Conservation (phyloP, 257 asterid genomes). For the Solanum acaule region DNA sequence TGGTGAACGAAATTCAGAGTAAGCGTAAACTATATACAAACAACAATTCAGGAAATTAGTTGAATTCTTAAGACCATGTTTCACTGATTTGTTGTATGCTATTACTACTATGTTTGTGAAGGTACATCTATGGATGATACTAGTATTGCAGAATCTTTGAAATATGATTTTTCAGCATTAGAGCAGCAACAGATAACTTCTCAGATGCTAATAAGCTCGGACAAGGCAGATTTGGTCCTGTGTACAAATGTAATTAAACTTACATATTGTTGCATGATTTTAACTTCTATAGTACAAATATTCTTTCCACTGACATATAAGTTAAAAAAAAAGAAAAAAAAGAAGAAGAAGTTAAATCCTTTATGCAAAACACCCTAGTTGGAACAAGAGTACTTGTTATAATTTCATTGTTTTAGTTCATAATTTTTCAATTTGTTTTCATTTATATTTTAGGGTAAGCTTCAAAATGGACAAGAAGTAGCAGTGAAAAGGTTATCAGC, state of each 20-base stretch:
- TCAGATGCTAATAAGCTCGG: slow-evolving; percentile 15
- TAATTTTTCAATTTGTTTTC: not conserved
- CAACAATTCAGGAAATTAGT: not conserved
- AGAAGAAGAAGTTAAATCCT: no score
- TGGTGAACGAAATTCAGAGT: not conserved
- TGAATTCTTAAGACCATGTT: not conserved
- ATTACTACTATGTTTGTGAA: not conserved
- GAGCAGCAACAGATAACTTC: slow-evolving; percentile 9
- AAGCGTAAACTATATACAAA: not conserved
- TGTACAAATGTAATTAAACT: slow-evolving; percentile 12
- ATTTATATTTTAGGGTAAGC: slow-evolving; percentile 8
- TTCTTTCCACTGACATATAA: not conserved
- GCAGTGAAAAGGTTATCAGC: slow-evolving; percentile 23
- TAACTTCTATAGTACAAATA: not conserved
- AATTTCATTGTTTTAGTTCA: not conserved
- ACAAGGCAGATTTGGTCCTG: slow-evolving; percentile 16
- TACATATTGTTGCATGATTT: not conserved
- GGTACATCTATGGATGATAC: not conserved
- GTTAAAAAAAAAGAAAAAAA: no score
- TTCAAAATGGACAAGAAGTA: slow-evolving; percentile 9
- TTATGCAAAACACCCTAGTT: no score
- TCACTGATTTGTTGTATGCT: not conserved
- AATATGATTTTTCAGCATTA: slow-evolving; percentile 9
- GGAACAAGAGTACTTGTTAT: not conserved
- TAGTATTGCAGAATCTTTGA: slow-evolving; percentile 3